Evolutionary conservation across 805 yeast genomes (phyloP), one percentile per base, ranked within the genome.

Genomic region (Candida manassasensis): DNA sequence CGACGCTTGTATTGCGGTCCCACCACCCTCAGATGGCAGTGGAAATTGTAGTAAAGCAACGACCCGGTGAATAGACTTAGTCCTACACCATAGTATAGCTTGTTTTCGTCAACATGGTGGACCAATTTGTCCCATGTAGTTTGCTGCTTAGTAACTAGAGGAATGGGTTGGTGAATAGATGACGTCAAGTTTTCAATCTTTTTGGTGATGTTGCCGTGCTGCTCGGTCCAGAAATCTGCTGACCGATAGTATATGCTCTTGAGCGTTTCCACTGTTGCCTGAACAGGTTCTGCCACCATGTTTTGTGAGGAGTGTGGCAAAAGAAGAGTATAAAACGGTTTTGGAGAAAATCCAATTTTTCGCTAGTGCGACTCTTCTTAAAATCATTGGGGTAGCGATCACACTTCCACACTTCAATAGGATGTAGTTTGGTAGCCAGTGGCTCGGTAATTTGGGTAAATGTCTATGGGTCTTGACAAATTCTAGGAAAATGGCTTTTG

Each of bases 261-360:
- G 18, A 63, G 42, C 4, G 62, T 49, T 19, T 45, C 55, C 6
- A 63, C 29, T 0, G 71, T 61, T 11, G 67, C 69, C 39, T 50
- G 61, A 4, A 66, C 70, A 4, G 71, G 71, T 47, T 65, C 71
- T 1, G 70, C 70, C n/a, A 63, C 71, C 71, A 66, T 65, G 8
- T 27, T 27, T 24, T n/a, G n/a, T 19, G 22, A 7, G 22, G 10
- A 19, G 22, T 10, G 22, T 19, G 22, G 10, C 10, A 19, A 19
- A 19, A n/a, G n/a, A n/a, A n/a, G n/a, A n/a, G n/a, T n/a, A n/a
- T n/a, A n/a, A n/a, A n/a, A n/a, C n/a, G n/a, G n/a, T n/a, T n/a
- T n/a, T n/a, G n/a, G n/a, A n/a, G n/a, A n/a, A n/a, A n/a, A n/a
- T n/a, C n/a, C n/a, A n/a, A n/a, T n/a, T n/a, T n/a, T n/a, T n/a